A percentile compares a stretch with the other conserved stretches of the same genome.
phyloP scores from a whole-genome alignment of 2,329 filamentous ascomycete species.

The Penicillium sp. region DNA sequence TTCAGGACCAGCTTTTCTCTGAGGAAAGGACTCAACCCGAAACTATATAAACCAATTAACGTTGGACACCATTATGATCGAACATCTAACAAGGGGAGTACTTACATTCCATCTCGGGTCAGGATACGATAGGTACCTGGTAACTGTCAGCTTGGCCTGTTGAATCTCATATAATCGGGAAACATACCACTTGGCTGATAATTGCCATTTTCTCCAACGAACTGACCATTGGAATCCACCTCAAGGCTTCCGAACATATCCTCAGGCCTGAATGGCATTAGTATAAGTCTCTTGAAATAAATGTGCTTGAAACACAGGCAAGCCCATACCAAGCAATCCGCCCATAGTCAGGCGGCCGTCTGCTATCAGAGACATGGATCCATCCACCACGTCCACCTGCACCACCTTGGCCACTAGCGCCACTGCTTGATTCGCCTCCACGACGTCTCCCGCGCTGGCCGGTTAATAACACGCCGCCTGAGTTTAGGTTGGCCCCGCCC shows the following conservation, averaged over 20 bases:
- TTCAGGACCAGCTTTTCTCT: conserved; percentile 50
- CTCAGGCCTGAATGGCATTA: conserved; percentile 48
- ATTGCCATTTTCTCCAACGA: conserved; percentile 55
- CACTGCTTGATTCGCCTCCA: conserved; percentile 51
- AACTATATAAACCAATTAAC: conserved; percentile 34
- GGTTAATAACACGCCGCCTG: conserved; percentile 50
- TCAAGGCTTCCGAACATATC: conserved; percentile 66
- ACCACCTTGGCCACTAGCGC: conserved; percentile 59
- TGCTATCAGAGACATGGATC: conserved; percentile 61
- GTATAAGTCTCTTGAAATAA: conserved; percentile 12
- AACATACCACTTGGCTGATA: conserved; percentile 58
- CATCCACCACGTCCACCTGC: conserved; percentile 59
- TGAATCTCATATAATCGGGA: not conserved
- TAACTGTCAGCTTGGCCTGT: conserved; percentile 11
- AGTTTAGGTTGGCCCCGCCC: conserved; percentile 54
- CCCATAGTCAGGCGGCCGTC: conserved; percentile 62
- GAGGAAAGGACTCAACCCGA: conserved; percentile 50
- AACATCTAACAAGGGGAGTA: conserved; percentile 11
- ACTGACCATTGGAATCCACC: conserved; percentile 57
- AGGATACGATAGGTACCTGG: conserved; percentile 58
- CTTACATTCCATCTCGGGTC: conserved; percentile 60
- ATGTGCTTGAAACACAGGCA: no score
- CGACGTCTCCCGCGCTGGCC: conserved; percentile 36
- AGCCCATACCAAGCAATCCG: conserved; percentile 55
- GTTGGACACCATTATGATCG: not conserved